A percentile compares a stretch with the other conserved stretches of the same genome.
phyloP scores from a whole-genome alignment of 768 basidiomycete species.

The Naganishia vishniacii region DNA sequence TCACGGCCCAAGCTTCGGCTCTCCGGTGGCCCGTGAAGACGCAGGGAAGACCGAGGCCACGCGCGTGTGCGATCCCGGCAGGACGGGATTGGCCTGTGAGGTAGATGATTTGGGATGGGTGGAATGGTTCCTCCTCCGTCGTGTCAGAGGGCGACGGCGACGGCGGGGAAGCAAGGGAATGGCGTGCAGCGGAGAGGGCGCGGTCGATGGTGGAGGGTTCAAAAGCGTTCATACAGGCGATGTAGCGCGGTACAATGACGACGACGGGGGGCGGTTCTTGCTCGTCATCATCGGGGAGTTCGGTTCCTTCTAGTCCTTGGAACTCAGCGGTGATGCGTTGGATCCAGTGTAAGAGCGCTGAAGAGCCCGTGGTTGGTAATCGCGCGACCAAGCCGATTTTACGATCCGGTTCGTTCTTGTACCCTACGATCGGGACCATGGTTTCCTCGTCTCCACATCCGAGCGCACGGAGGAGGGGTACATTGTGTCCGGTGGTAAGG shows the following conservation, averaged over 20 bases:
- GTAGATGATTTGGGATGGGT: slow-evolving; percentile 13
- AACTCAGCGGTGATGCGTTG: not conserved
- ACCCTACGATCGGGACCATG: slow-evolving; percentile 14
- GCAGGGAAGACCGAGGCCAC: not conserved
- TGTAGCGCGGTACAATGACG: slow-evolving; percentile 16
- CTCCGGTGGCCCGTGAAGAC: slow-evolving; percentile 9
- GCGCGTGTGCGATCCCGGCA: not conserved
- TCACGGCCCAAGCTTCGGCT: slow-evolving; percentile 20
- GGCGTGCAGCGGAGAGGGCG: not conserved
- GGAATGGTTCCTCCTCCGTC: not conserved
- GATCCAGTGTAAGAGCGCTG: not conserved
- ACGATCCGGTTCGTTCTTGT: slow-evolving; percentile 22
- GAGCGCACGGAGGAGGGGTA: slow-evolving; percentile 5
- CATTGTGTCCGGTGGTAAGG: slow-evolving; percentile 23
- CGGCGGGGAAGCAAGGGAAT: too few relatives aligned
- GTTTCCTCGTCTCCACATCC: not conserved
- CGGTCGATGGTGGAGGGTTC: slow-evolving; percentile 19
- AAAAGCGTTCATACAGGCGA: slow-evolving; percentile 26
- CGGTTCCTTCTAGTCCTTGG: not conserved
- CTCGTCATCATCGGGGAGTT: not conserved
- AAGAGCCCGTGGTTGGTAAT: not conserved
- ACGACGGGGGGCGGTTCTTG: not conserved
- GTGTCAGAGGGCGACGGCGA: not conserved
- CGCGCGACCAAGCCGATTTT: slow-evolving; percentile 17
- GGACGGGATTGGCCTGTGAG: slow-evolving; percentile 23